Percentiles rank a stretch among this genome's conserved stretches.
Evolutionary conservation across 2,329 filamentous ascomycete genomes (phyloP).

Genomic region (Raffaelea arxii): DNA sequence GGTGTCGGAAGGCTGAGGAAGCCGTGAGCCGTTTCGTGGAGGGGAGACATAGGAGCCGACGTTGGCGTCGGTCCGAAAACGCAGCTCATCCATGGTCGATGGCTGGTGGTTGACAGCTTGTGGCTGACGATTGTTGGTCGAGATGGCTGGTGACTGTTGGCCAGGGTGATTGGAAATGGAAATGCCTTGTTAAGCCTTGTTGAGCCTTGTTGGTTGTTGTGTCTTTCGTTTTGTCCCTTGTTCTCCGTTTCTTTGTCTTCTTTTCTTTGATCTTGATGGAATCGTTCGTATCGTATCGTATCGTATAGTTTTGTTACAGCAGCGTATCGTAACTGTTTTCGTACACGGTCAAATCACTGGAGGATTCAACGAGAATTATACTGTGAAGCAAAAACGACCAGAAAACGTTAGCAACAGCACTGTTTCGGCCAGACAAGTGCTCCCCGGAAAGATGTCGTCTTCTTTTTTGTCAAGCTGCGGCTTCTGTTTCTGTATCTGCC

Average conservation of each 20-base stretch:
- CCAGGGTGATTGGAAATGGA: too few relatives aligned
- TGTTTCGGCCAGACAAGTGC: too few relatives aligned
- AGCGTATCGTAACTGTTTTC: constrained; percentile 13
- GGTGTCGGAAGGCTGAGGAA: constrained; percentile 54
- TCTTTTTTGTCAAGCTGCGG: not conserved
- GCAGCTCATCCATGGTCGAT: constrained; percentile 61
- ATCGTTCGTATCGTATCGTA: constrained; percentile 6
- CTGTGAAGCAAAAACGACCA: too few relatives aligned
- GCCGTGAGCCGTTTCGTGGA: constrained; percentile 57
- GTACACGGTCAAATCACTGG: constrained; percentile 10
- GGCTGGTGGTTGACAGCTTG: not conserved
- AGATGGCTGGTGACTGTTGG: not conserved
- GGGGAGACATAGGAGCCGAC: constrained; percentile 69
- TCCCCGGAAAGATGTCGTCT: too few relatives aligned
- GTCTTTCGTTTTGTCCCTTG: not conserved
- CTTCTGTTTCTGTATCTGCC: too few relatives aligned
- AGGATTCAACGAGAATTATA: constrained; percentile 8
- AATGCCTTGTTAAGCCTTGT: not conserved
- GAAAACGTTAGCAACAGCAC: not conserved
- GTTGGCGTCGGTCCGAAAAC: constrained; percentile 64
- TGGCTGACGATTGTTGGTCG: not conserved
- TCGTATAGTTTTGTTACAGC: constrained; percentile 14
- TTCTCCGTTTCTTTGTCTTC: not conserved
- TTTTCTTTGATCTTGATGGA: too few relatives aligned
- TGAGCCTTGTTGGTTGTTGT: not conserved